A percentile compares a stretch with the other conserved stretches of the same genome.
Conservation (phyloP, 2,329 filamentous ascomycete genomes). For the Lasiodiplodia theobromae region DNA sequence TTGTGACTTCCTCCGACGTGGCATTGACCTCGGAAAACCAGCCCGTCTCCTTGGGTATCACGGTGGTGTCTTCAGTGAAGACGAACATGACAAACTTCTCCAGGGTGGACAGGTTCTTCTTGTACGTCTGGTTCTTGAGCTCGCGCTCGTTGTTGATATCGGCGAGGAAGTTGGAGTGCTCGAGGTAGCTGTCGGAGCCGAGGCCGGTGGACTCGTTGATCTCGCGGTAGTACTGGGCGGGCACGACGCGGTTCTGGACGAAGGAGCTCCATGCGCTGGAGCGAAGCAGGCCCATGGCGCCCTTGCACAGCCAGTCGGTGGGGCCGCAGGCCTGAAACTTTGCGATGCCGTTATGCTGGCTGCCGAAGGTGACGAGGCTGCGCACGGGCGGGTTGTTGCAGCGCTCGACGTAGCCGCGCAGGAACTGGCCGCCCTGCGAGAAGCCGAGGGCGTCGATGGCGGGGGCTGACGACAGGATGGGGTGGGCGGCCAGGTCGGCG, state of each 20-base stretch:
- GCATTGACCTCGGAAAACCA: conserved; percentile 91
- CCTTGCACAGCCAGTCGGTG: conserved; percentile 81
- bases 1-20: conserved; percentile 67
- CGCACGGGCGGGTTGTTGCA: conserved; percentile 80
- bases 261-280: conserved; percentile 80
- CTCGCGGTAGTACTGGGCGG: conserved; percentile 93
- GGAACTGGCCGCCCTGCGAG: conserved; percentile 93
- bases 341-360: conserved; percentile 90
- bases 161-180: conserved; percentile 84
- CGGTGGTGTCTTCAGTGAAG: conserved; percentile 85
- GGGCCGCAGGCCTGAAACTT: conserved; percentile 77
- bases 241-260: conserved; percentile 82
- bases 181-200: conserved; percentile 70
- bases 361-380: conserved; percentile 86
- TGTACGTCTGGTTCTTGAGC: conserved; percentile 77
- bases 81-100: conserved; percentile 87
- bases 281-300: conserved; percentile 77
- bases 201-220: conserved; percentile 63
- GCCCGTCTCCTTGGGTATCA: conserved; percentile 86
- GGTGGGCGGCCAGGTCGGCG: conserved; percentile 74
- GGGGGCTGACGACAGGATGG: conserved; percentile 80
- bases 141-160: conserved; percentile 94
- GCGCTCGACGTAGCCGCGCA: conserved; percentile 87
- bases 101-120: conserved; percentile 70
- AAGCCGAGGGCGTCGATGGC: conserved; percentile 93